phyloP scores from a whole-genome alignment of 2,329 filamentous ascomycete species.

The Venturia aucupariae region DNA sequence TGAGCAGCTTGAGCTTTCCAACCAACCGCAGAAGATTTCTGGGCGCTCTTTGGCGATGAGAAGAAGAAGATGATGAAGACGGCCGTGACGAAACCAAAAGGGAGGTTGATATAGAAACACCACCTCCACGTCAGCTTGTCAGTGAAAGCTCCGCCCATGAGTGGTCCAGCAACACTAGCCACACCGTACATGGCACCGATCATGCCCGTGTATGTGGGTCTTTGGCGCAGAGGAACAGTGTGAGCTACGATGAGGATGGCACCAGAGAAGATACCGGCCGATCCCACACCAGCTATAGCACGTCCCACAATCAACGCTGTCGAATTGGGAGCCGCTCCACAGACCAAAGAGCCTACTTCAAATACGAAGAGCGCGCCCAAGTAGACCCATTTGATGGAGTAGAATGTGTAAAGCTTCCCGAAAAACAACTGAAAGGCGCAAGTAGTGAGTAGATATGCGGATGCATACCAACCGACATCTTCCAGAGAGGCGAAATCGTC shows the following conservation, averaged over 20 bases:
- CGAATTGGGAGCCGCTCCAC: slow-evolving; percentile 41
- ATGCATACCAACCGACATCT: slow-evolving; percentile 39
- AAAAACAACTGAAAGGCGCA: slow-evolving; percentile 36
- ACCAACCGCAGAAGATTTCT: slow-evolving; percentile 25
- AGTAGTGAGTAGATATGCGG: slow-evolving; percentile 33
- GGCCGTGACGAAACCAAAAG: slow-evolving; percentile 38
- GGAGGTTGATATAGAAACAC: slow-evolving; percentile 45
- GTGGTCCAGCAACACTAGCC: slow-evolving; percentile 38
- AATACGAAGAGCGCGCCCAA: slow-evolving; percentile 38
- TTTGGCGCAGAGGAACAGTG: slow-evolving; percentile 35
- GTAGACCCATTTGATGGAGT: slow-evolving; percentile 38
- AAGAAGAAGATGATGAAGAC: slow-evolving; percentile 33
- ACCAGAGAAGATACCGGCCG: slow-evolving; percentile 42
- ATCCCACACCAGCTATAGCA: slow-evolving; percentile 41
- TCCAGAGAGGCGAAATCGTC: slow-evolving; percentile 38
- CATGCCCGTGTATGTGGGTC: slow-evolving; percentile 41
- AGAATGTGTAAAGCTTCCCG: slow-evolving; percentile 38
- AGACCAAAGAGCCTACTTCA: slow-evolving; percentile 43
- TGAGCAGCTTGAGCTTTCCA: slow-evolving; percentile 32
- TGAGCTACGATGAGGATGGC: slow-evolving; percentile 39
- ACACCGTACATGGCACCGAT: slow-evolving; percentile 43
- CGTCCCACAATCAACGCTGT: slow-evolving; percentile 43
- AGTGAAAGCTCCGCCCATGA: slow-evolving; percentile 40
- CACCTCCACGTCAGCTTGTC: slow-evolving; percentile 35
- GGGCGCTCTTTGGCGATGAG: slow-evolving; percentile 25